These are phyloP conservation scores for Colletotrichum ledebouriae DNA, from an alignment of 2,329 filamentous ascomycete genomes.

Conservation along the genomic window DNA sequence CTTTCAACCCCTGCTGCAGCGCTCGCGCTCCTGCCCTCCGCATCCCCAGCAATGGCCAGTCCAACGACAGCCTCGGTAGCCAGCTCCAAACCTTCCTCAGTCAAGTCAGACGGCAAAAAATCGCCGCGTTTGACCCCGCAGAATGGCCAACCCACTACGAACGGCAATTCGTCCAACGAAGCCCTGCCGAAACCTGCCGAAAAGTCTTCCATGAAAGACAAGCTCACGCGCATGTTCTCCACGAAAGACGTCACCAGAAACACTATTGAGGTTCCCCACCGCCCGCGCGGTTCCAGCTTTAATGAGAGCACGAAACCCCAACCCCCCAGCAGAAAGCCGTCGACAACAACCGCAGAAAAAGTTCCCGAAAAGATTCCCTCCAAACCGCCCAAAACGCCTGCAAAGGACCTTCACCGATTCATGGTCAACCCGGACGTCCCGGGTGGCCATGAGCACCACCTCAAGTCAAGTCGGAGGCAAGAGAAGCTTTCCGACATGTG, in stretches of 20 bases:
- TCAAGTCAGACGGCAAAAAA: slow-evolving; percentile 59
- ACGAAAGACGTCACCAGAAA: slow-evolving; percentile 63
- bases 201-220: slow-evolving; percentile 74
- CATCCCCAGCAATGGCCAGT: slow-evolving; percentile 40
- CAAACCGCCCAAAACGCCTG: slow-evolving; percentile 54
- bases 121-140: slow-evolving; percentile 56
- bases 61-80: slow-evolving; percentile 51
- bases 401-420: slow-evolving; percentile 62
- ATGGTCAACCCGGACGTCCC: slow-evolving; percentile 63
- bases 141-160: slow-evolving; percentile 51
- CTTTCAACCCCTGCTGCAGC: slow-evolving; percentile 14
- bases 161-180: slow-evolving; percentile 48
- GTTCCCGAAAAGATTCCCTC: slow-evolving; percentile 49
- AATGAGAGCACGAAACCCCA: slow-evolving; percentile 55
- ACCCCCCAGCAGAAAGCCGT: slow-evolving; percentile 50
- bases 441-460: slow-evolving; percentile 86
- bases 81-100: slow-evolving; percentile 64
- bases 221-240: slow-evolving; percentile 75
- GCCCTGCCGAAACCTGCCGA: slow-evolving; percentile 56
- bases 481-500: slow-evolving; percentile 96
- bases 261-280: slow-evolving; percentile 51
- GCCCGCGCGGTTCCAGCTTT: slow-evolving; percentile 53
- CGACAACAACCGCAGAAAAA: slow-evolving; percentile 47
- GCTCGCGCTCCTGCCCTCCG: slow-evolving; percentile 31
- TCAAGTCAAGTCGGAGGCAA: slow-evolving; percentile 91